A percentile compares a stretch with the other conserved stretches of the same genome.
phyloP scores from a whole-genome alignment of 495 filamentous ascomycete species.

The Podospora pseudopauciseta region DNA sequence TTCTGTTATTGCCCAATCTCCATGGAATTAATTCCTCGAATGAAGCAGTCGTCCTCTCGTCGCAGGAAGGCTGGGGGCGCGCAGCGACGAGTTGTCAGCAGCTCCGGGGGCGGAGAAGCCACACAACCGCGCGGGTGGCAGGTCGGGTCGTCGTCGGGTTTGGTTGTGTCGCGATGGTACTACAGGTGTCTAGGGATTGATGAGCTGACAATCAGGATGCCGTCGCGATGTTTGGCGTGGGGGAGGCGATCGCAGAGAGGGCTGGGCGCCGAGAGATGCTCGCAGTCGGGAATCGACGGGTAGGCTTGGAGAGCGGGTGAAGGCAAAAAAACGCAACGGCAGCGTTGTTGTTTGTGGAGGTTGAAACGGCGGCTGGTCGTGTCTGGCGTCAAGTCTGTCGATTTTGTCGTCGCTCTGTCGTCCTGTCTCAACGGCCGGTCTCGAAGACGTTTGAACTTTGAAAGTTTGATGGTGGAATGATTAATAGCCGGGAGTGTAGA shows the following conservation, averaged over 20 bases:
- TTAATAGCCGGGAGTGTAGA: slow-evolving; percentile 17
- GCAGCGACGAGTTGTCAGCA: slow-evolving; percentile 9
- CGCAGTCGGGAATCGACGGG: slow-evolving; percentile 18
- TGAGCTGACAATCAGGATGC: slow-evolving; percentile 11
- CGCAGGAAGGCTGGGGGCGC: slow-evolving; percentile 2
- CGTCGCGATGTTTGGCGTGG: slow-evolving; percentile 29
- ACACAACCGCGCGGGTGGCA: background rate
- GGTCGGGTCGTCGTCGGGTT: background rate
- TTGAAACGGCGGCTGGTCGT: background rate
- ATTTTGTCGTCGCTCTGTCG: slow-evolving; percentile 14
- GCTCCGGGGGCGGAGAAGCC: background rate
- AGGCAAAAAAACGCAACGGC: slow-evolving; percentile 12
- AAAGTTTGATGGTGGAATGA: slow-evolving; percentile 18
- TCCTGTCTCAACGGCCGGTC: slow-evolving; percentile 18
- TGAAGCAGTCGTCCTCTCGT: background rate
- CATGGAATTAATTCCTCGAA: slow-evolving; percentile 26
- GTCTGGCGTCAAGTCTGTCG: slow-evolving; percentile 10
- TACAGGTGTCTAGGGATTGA: background rate
- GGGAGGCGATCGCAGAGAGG: slow-evolving; percentile 22
- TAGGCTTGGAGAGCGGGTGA: slow-evolving; percentile 15
- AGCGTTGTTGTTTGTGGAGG: slow-evolving; percentile 4
- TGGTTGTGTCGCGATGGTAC: background rate
- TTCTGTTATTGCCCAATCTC: slow-evolving; percentile 31
- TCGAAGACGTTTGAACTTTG: slow-evolving; percentile 35
- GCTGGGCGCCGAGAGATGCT: slow-evolving; percentile 39